A percentile compares a stretch with the other conserved stretches of the same genome.
phyloP scores from a whole-genome alignment of 1,284 basidiomycete species.

The Heliocybe sulcata region DNA sequence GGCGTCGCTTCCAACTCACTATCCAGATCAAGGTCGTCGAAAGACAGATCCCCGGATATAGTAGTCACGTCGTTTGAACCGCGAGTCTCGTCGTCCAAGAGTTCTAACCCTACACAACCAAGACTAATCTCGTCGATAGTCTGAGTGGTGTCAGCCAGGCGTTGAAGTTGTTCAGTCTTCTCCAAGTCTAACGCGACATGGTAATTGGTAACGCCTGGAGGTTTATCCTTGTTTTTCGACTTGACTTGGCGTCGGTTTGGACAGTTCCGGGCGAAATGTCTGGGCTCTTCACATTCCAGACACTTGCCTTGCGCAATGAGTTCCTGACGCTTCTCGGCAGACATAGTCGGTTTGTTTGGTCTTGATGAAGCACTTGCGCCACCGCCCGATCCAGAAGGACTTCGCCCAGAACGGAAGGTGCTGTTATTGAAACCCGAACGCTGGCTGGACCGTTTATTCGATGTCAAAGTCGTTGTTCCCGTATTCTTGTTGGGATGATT shows the following conservation, averaged over 20 bases:
- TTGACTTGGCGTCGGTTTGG: conserved; percentile 2
- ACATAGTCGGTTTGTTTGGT: too few relatives aligned
- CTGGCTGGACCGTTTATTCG: too few relatives aligned
- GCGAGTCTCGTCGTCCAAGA: not conserved
- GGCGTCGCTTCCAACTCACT: not conserved
- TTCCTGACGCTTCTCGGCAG: conserved; percentile 4
- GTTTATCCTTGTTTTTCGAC: conserved; percentile 7
- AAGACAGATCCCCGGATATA: not conserved
- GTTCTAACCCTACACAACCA: not conserved
- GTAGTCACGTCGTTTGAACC: not conserved
- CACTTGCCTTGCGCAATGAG: conserved; percentile 8
- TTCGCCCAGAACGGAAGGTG: too few relatives aligned
- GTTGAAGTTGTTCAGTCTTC: not conserved
- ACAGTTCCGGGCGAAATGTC: conserved; percentile 10
- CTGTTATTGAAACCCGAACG: too few relatives aligned
- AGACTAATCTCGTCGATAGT: not conserved
- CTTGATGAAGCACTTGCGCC: too few relatives aligned
- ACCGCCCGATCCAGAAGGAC: too few relatives aligned
- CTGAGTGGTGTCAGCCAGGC: not conserved
- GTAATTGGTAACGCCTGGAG: conserved; percentile 5
- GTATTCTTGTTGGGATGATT: too few relatives aligned
- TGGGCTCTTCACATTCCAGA: conserved; percentile 9
- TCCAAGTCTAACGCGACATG: not conserved
- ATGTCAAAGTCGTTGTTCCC: too few relatives aligned
- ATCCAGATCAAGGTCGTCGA: too few relatives aligned